Evolutionary conservation across 164 flowering plant genomes (phyloP).

Genomic region (Chimonanthus salicifolius): DNA sequence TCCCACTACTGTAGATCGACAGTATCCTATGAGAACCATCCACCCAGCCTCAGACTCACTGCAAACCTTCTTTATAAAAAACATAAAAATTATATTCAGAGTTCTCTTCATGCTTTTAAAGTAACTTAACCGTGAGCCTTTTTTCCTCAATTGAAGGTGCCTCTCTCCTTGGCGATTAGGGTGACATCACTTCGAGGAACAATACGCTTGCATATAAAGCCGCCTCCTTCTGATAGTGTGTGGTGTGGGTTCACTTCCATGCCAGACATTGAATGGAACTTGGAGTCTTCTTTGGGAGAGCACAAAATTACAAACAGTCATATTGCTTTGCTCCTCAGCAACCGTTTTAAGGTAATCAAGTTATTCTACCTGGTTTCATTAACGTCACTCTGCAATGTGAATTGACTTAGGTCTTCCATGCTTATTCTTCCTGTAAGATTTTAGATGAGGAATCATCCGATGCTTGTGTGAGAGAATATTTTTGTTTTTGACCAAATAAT

Average conservation of each 20-base stretch:
- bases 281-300: slow-evolving; percentile 83
- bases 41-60: no score
- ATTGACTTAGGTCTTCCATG: neutral
- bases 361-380: neutral
- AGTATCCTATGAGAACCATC: no score
- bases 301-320: slow-evolving; percentile 67
- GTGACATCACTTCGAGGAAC: slow-evolving; percentile 75
- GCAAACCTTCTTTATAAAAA: no score
- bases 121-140: neutral
- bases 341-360: slow-evolving; percentile 64
- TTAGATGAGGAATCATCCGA: neutral
- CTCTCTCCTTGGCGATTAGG: slow-evolving; percentile 69
- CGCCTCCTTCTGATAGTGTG: slow-evolving; percentile 93
- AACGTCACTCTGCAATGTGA: neutral
- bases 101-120: no score
- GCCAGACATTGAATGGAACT: slow-evolving; percentile 77
- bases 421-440: neutral
- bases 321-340: slow-evolving; percentile 60
- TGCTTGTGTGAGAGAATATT: neutral
- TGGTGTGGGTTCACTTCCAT: slow-evolving; percentile 86
- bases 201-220: slow-evolving; percentile 66
- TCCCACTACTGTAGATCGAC: no score
- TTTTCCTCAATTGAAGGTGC: slow-evolving; percentile 45
- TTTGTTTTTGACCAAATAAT: neutral
- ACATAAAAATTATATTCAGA: no score